Conservation (phyloP, 1,284 basidiomycete species). For the Puccinia novopanici region DNA sequence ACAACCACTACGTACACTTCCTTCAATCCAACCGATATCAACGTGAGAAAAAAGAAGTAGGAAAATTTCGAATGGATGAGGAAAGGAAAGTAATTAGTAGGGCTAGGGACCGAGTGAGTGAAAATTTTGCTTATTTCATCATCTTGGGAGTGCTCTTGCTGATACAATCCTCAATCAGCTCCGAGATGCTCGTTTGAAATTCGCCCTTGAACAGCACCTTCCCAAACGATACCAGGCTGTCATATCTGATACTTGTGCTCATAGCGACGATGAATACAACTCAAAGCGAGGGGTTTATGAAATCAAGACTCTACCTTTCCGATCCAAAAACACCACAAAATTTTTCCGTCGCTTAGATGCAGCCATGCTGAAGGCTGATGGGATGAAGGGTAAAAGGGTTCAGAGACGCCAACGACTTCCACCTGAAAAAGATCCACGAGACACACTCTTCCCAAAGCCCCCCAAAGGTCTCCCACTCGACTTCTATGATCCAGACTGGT, state of each 20-base stretch:
- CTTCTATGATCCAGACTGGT: slow-evolving; percentile 24
- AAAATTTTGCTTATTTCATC: too few relatives aligned
- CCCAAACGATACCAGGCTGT: slow-evolving; percentile 21
- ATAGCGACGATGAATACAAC: slow-evolving; percentile 22
- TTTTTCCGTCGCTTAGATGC: slow-evolving; percentile 8
- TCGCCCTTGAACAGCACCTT: neutral
- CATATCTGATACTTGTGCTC: neutral
- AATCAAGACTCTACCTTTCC: slow-evolving; percentile 4
- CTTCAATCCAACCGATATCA: neutral
- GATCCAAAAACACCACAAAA: neutral
- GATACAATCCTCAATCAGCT: neutral
- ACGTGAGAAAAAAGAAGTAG: slow-evolving; percentile 2
- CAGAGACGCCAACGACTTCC: slow-evolving; percentile 4
- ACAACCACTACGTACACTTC: slow-evolving; percentile 44
- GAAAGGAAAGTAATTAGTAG: slow-evolving; percentile 1
- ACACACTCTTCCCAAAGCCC: neutral
- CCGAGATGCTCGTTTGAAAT: neutral
- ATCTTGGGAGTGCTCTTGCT: too few relatives aligned
- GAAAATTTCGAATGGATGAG: slow-evolving; percentile 12
- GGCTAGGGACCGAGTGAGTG: neutral
- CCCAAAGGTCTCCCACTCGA: slow-evolving; percentile 14
- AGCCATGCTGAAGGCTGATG: neutral
- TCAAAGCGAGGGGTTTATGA: neutral
- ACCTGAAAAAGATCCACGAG: neutral
- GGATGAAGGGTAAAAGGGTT: neutral